Base-by-base conservation (phyloP, 192 early-diverging fungal genomes). In the Coemansia sp. region DNA sequence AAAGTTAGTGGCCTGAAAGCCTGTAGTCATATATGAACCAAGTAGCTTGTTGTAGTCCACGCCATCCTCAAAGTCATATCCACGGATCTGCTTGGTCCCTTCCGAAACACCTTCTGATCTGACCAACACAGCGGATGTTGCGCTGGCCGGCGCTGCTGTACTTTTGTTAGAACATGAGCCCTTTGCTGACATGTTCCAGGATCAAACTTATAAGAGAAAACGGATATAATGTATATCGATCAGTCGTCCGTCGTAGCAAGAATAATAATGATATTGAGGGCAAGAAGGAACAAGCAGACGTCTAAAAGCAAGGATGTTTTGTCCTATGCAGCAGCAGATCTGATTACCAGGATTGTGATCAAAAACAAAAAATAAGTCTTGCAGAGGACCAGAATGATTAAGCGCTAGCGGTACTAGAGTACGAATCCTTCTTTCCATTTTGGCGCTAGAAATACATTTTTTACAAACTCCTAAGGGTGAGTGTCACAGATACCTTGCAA, bases 1-100 rank as follows among this genome's bases (percentile, higher is more conserved):
- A 21, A 99, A 81, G 32, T 85, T 86, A 57, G 91, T 93, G 5
- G 95, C 97, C 76, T 99, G 97, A 81, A 95, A 99, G 1, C 97
- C 97, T 3, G 93, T 95, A 4, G 84, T 84, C 22, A 80, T 67
- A 63, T 93, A 96, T 14, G 87, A 86, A 0, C 68, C 68, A 42
- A 98, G 78, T 21, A 99, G 75, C 23, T 84, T 86, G 30, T 80
- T 64, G 65, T 93, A 90, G 68, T 94, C 86, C 22, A 95, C 77
- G 22, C 89, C 89, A 51, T 91, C 77, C 64, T 97, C 95, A 83
- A 99, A 99, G 65, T 97, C 94, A 65, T 95, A 96, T 6, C 97
- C 97, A 14, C 85, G 76, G 56, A 95, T 90, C 54, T 84, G 50
- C 42, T 72, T 71, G 19, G 76, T 67, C 32, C 85, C 85, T 17